A percentile compares a stretch with the other conserved stretches of the same genome.
These are phyloP conservation scores for Akebia trifoliata DNA, from an alignment of 164 flowering plant genomes.

Conservation along the genomic window DNA sequence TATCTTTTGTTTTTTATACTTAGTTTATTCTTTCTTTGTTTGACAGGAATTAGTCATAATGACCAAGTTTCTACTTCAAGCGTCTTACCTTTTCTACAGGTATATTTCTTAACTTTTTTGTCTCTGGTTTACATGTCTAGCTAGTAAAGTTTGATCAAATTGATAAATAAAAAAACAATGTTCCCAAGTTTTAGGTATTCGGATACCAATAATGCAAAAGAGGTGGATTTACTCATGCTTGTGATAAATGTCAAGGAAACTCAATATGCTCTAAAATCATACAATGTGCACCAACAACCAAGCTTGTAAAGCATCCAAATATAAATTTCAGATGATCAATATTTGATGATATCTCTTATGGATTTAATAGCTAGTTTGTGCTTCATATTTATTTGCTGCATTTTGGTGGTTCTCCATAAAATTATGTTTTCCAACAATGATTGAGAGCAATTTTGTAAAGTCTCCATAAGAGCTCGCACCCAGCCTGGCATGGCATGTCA, in stretches of 20 bases:
- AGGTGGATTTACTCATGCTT: too few species aligned
- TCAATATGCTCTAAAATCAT: background rate
- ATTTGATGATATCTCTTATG: background rate
- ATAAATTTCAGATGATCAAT: background rate
- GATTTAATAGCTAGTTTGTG: background rate
- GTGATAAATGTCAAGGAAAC: slow-evolving; percentile 7
- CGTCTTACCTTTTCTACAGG: slow-evolving; percentile 72
- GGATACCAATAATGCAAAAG: background rate
- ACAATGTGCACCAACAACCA: background rate
- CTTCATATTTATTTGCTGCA: background rate
- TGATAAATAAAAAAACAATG: slow-evolving; percentile 74
- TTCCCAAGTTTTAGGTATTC: background rate
- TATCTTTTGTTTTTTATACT: background rate
- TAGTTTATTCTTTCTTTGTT: slow-evolving; percentile 5
- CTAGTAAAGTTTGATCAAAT: too few species aligned
- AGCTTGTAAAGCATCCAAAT: too few species aligned
- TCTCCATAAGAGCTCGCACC: too few species aligned
- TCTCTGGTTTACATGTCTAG: slow-evolving; percentile 38
- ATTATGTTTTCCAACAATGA: background rate
- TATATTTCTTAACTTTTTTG: slow-evolving; percentile 24
- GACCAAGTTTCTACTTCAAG: slow-evolving; percentile 65
- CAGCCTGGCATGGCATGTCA: too few species aligned
- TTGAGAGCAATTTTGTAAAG: too few species aligned
- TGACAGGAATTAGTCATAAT: slow-evolving; percentile 74
- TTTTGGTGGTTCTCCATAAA: background rate